These are phyloP conservation scores for Corinectria fuckeliana DNA, from an alignment of 2,329 filamentous ascomycete genomes.

Conservation along the genomic window DNA sequence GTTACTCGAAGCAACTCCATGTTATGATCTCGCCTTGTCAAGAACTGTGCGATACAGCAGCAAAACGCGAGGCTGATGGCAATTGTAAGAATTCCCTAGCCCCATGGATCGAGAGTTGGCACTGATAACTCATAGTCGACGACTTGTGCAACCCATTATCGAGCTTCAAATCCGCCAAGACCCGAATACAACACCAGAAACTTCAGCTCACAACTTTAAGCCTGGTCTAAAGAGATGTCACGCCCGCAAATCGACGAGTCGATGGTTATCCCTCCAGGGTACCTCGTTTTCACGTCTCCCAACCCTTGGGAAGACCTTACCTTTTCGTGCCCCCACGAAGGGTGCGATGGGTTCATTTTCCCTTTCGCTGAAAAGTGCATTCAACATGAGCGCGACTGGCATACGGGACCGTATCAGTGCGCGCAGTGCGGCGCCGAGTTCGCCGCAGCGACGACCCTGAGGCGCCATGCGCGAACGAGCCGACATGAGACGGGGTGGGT, in stretches of 20 bases:
- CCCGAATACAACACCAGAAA: too few relatives aligned
- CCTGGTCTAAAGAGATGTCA: background rate
- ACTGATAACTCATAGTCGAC: background rate
- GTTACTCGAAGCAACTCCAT: background rate
- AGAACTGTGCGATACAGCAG: background rate
- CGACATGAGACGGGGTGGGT: slow-evolving; percentile 19
- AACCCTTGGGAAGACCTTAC: slow-evolving; percentile 20
- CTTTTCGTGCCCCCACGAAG: slow-evolving; percentile 32
- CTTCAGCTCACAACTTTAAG: background rate
- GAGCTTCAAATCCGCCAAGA: background rate
- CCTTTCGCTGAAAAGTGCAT: slow-evolving; percentile 26
- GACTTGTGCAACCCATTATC: background rate
- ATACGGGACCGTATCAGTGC: slow-evolving; percentile 30
- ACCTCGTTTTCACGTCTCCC: slow-evolving; percentile 17
- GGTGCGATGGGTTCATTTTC: slow-evolving; percentile 37
- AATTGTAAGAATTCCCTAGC: background rate
- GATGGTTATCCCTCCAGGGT: slow-evolving; percentile 16
- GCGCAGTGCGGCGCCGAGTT: slow-evolving; percentile 30
- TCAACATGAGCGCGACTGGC: slow-evolving; percentile 36
- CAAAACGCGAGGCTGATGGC: background rate
- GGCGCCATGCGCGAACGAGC: slow-evolving; percentile 24
- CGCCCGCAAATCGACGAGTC: too few relatives aligned
- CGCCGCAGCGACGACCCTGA: slow-evolving; percentile 29
- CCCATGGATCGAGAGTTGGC: background rate
- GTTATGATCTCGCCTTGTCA: background rate